Conservation (phyloP, 208 protist genomes). For the Zelonia costaricensis region DNA sequence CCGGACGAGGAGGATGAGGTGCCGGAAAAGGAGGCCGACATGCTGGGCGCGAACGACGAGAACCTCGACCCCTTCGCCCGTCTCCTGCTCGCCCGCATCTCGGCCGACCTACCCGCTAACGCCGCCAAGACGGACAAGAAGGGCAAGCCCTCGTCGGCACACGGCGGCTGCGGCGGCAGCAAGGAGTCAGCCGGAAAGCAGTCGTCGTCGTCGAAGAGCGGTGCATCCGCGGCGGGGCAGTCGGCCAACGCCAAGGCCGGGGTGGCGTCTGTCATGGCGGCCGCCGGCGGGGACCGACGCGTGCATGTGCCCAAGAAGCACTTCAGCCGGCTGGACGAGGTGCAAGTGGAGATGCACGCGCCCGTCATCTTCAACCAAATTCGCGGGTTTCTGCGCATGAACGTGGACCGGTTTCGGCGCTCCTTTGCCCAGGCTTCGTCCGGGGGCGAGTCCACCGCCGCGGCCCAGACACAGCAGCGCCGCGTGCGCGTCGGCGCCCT, state of each 20-base stretch:
- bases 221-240: background rate
- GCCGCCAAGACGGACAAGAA: slow-evolving; percentile 18
- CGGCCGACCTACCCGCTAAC: slow-evolving; percentile 8
- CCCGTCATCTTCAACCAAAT: slow-evolving; percentile 83
- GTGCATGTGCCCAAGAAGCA: slow-evolving; percentile 26
- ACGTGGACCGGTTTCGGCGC: slow-evolving; percentile 50
- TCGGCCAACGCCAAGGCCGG: slow-evolving; percentile 13
- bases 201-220: background rate
- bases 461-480: slow-evolving; percentile 16
- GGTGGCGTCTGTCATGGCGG: slow-evolving; percentile 17
- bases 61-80: slow-evolving; percentile 32
- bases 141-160: background rate
- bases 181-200: slow-evolving; percentile 3
- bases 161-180: background rate
- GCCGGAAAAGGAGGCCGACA: slow-evolving; percentile 9
- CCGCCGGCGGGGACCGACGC: slow-evolving; percentile 20
- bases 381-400: slow-evolving; percentile 63
- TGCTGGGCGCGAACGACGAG: slow-evolving; percentile 14
- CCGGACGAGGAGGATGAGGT: slow-evolving; percentile 2
- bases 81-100: slow-evolving; percentile 27
- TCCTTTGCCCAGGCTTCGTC: slow-evolving; percentile 6
- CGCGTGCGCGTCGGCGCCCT: background rate
- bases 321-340: slow-evolving; percentile 62
- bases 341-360: slow-evolving; percentile 70
- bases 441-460: background rate